Conservation (phyloP, 495 filamentous ascomycete species). For the Ascodesmis nigricans region DNA sequence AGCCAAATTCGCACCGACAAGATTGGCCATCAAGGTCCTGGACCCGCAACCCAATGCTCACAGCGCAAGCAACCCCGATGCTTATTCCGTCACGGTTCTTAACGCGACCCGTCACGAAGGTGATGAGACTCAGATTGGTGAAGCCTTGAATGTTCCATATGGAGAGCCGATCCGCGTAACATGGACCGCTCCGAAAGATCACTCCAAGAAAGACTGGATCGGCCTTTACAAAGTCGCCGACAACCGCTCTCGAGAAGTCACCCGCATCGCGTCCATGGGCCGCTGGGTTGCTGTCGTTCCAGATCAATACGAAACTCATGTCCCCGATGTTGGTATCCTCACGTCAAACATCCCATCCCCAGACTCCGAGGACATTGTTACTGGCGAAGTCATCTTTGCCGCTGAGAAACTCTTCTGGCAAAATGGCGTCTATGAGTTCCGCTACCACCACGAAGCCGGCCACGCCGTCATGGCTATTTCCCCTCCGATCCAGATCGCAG, state of each 20-base stretch:
- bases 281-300: constrained; percentile 69
- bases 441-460: constrained; percentile 85
- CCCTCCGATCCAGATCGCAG: constrained; percentile 72
- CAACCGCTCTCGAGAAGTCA: constrained; percentile 64
- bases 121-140: constrained; percentile 31
- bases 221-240: constrained; percentile 87
- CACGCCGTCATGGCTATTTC: constrained; percentile 95
- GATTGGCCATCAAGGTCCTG: constrained; percentile 63
- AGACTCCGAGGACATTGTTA: constrained; percentile 27
- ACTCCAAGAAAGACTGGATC: constrained; percentile 87
- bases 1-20: constrained; percentile 69
- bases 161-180: constrained; percentile 74
- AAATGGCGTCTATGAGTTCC: constrained; percentile 83
- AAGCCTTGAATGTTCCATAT: constrained; percentile 60
- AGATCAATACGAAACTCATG: constrained; percentile 53
- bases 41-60: constrained; percentile 26
- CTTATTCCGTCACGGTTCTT: constrained; percentile 50
- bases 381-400: constrained; percentile 67
- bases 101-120: constrained; percentile 24
- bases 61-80: constrained; percentile 64
- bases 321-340: constrained; percentile 59
- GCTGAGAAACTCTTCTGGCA: constrained; percentile 97
- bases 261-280: constrained; percentile 64
- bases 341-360: constrained; percentile 34
- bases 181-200: constrained; percentile 80